Evolutionary conservation across 257 asterid species (phyloP).

Genomic region (Sherardia arvensis): DNA sequence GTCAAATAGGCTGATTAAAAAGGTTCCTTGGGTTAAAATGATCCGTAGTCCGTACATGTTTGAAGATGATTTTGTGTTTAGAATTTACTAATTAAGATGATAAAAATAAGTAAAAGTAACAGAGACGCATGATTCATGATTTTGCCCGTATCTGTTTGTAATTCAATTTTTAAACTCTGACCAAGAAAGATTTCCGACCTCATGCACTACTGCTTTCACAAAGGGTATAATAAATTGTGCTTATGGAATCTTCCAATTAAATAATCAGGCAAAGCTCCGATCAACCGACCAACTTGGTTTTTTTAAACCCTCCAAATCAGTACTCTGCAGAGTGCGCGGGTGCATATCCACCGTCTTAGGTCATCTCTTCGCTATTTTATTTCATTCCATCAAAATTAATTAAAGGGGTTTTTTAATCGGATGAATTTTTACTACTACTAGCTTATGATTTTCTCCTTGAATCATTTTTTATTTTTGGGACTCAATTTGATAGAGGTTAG

Average conservation of each 20-base stretch:
- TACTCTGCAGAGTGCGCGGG: neutral
- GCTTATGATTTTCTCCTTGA: no score
- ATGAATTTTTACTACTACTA: no score
- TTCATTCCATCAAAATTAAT: neutral
- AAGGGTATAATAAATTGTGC: neutral
- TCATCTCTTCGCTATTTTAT: neutral
- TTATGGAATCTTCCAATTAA: neutral
- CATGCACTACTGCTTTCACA: neutral
- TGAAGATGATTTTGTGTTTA: neutral
- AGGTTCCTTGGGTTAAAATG: no score
- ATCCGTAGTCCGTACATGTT: no score
- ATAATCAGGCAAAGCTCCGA: neutral
- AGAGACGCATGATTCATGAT: neutral
- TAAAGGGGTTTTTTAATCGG: no score
- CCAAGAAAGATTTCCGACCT: neutral
- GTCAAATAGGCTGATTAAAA: no score
- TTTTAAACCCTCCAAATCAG: neutral
- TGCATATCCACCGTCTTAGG: neutral
- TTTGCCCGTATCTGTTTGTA: neutral
- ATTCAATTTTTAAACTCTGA: neutral
- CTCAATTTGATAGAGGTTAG: no score
- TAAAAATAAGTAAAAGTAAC: neutral
- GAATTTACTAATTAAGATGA: neutral
- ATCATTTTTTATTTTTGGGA: no score
- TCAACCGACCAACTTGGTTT: constrained; percentile 2